These are phyloP conservation scores for Boletus edulis DNA, from an alignment of 768 basidiomycete genomes.

Conservation along the genomic window DNA sequence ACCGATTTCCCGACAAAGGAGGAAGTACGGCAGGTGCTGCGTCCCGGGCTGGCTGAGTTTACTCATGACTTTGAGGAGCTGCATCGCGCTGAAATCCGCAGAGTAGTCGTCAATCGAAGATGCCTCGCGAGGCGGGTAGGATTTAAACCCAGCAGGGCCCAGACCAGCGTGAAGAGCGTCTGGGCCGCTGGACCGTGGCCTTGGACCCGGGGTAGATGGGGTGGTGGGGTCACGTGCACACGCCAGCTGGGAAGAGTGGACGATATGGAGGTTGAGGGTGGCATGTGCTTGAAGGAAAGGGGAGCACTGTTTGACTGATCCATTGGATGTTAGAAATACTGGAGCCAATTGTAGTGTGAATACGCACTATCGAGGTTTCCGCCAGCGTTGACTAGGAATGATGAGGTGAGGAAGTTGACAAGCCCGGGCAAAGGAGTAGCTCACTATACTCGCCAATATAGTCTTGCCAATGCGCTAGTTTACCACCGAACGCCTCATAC, in stretches of 20 bases:
- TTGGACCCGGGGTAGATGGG: constrained; percentile 32
- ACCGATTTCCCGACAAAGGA: constrained; percentile 80
- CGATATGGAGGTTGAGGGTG: constrained; percentile 81
- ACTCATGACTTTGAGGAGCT: constrained; percentile 79
- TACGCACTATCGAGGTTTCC: constrained; percentile 68
- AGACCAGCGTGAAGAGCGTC: constrained; percentile 58
- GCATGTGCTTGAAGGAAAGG: constrained; percentile 86
- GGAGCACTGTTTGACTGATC: constrained; percentile 69
- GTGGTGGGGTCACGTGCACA: constrained; percentile 33
- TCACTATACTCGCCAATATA: constrained; percentile 72
- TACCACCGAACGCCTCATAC: constrained; percentile 81
- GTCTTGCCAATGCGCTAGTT: constrained; percentile 80
- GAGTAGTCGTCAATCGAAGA: constrained; percentile 44
- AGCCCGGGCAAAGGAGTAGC: background rate
- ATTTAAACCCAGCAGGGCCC: constrained; percentile 61
- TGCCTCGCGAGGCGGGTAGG: constrained; percentile 38
- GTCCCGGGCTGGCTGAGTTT: constrained; percentile 65
- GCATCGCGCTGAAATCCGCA: constrained; percentile 74
- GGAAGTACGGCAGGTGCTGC: constrained; percentile 72
- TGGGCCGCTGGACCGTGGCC: constrained; percentile 35
- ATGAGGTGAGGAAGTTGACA: background rate
- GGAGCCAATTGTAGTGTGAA: background rate
- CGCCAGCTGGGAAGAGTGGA: constrained; percentile 71
- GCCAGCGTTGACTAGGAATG: constrained; percentile 61
- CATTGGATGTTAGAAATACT: constrained; percentile 3